A percentile compares a stretch with the other conserved stretches of the same genome.
These are phyloP conservation scores for Eudorina sp. DNA, from an alignment of 139 green algal species.

Conservation along the genomic window DNA sequence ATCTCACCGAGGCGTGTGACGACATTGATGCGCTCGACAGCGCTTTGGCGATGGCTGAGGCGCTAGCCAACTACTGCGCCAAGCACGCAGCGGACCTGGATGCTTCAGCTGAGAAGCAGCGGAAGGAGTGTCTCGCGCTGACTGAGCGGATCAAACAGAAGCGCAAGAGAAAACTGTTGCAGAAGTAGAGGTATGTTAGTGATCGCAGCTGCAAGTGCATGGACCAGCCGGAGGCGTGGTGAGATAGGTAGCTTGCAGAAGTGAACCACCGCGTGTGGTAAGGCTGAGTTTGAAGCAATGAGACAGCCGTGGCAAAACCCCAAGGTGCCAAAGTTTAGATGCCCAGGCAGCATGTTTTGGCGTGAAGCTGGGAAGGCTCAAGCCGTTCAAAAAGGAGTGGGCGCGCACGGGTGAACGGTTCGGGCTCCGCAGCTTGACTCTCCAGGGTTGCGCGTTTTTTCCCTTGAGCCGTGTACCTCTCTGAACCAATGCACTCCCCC, in stretches of 20 bases:
- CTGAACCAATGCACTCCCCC: not conserved
- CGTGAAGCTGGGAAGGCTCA: not conserved
- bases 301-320: not conserved
- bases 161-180: not conserved
- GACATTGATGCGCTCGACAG: not conserved
- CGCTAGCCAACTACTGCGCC: not conserved
- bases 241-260: not conserved
- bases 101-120: not conserved
- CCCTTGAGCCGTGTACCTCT: not conserved
- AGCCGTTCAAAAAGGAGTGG: not conserved
- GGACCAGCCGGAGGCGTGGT: not conserved
- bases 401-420: not conserved
- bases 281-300: not conserved
- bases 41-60: not conserved
- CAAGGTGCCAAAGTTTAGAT: not conserved
- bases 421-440: not conserved
- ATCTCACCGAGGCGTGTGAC: not conserved
- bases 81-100: not conserved
- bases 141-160: not conserved
- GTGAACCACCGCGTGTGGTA: not conserved
- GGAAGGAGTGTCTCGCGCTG: not conserved
- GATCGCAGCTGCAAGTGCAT: not conserved
- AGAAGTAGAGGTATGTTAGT: not conserved
- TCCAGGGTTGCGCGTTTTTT: not conserved
- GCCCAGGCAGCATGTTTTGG: not conserved